Conservation (phyloP, 2,329 filamentous ascomycete species). For the Colletotrichum ledebouriae region DNA sequence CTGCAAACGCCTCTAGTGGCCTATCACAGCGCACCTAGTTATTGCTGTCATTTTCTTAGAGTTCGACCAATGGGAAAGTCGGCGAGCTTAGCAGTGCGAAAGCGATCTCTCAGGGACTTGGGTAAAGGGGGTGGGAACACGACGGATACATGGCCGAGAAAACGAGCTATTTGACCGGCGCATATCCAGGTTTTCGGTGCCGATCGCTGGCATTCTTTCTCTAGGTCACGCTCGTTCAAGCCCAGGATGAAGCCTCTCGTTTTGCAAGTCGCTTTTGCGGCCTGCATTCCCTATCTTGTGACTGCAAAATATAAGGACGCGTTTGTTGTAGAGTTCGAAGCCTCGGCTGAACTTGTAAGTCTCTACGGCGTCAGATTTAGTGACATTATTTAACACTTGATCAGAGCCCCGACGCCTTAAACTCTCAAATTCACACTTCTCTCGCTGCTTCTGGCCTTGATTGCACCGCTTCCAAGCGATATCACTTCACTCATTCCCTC, state of each 20-base stretch:
- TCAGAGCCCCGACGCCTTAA: constrained; percentile 2
- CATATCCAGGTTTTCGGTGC: no score
- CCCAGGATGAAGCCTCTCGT: constrained; percentile 28
- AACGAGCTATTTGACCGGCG: no score
- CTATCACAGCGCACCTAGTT: constrained; percentile 1
- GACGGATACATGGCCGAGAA: background rate
- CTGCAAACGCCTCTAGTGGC: background rate
- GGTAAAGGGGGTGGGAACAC: background rate
- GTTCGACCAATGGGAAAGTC: constrained; percentile 4
- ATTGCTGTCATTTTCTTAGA: constrained; percentile 21
- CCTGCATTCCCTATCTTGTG: constrained; percentile 19
- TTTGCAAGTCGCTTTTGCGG: constrained; percentile 7
- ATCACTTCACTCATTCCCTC: constrained; percentile 18
- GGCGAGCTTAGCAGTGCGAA: background rate
- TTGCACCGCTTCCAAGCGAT: constrained; percentile 17
- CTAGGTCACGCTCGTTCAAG: background rate
- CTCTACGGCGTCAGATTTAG: background rate
- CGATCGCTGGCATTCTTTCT: no score
- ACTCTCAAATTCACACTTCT: background rate
- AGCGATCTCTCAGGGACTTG: background rate
- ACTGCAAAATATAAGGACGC: constrained; percentile 10
- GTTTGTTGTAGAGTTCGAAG: constrained; percentile 29
- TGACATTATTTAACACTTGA: background rate
- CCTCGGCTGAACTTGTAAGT: constrained; percentile 10
- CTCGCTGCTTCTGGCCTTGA: constrained; percentile 8